These are phyloP conservation scores for Rubus parviflorus DNA, from an alignment of 306 rosid genomes.

Conservation along the genomic window DNA sequence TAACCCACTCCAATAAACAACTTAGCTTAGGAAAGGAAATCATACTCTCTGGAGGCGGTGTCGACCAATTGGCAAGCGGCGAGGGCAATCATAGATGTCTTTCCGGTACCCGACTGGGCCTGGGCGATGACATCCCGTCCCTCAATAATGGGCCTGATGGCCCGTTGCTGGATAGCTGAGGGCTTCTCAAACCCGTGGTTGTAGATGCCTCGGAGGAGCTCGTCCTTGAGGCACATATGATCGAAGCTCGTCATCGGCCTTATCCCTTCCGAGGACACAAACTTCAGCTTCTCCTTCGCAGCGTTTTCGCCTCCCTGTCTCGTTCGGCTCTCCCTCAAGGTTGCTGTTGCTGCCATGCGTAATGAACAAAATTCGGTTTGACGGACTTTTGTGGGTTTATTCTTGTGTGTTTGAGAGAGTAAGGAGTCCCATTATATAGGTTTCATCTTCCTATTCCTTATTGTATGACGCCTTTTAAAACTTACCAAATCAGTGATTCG, in stretches of 20 bases:
- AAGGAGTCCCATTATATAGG: too few relatives aligned
- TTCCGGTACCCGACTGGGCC: conserved; percentile 94
- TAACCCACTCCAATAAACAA: not conserved
- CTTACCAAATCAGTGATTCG: too few relatives aligned
- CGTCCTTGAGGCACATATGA: conserved; percentile 87
- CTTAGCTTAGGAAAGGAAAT: not conserved
- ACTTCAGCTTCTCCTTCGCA: conserved; percentile 50
- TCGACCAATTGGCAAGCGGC: conserved; percentile 88
- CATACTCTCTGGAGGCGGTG: conserved; percentile 76
- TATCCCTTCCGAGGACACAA: conserved; percentile 77
- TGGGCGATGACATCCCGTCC: conserved; percentile 97
- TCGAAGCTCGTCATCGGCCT: conserved; percentile 75
- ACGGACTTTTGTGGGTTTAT: too few relatives aligned
- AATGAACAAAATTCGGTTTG: too few relatives aligned
- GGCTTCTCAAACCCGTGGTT: conserved; percentile 92
- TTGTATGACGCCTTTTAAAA: too few relatives aligned
- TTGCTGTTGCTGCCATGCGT: not conserved
- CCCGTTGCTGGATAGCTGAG: conserved; percentile 94
- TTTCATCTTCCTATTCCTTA: too few relatives aligned
- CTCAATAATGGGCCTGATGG: conserved; percentile 79
- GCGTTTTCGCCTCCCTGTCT: too few relatives aligned
- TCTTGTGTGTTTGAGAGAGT: too few relatives aligned
- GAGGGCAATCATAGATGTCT: conserved; percentile 93
- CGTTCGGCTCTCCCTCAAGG: not conserved
- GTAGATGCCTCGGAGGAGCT: conserved; percentile 85